These are phyloP conservation scores for Cardamine chenopodiifolia DNA, from an alignment of 345 rosid genomes.

Conservation along the genomic window DNA sequence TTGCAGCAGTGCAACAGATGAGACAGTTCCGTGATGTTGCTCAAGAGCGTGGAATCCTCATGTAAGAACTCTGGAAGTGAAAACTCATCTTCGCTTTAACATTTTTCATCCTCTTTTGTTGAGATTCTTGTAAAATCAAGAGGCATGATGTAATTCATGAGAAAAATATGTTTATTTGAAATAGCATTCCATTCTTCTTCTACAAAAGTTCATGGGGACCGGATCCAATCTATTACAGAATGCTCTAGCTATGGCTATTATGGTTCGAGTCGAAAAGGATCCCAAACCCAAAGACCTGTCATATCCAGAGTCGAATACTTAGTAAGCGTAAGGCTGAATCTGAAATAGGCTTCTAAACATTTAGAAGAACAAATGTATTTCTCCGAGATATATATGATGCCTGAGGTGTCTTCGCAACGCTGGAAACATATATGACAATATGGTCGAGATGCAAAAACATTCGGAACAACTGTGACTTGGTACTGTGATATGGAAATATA, in stretches of 20 bases:
- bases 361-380: not conserved
- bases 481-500: not conserved
- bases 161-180: slow-evolving; percentile 29
- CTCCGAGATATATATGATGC: not conserved
- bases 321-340: not conserved
- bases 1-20: slow-evolving; percentile 81
- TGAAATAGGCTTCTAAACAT: not conserved
- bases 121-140: slow-evolving; percentile 37
- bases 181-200: not conserved
- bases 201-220: not conserved
- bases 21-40: slow-evolving; percentile 84
- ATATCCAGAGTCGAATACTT: not conserved
- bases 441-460: slow-evolving; percentile 6
- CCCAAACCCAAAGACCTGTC: not conserved
- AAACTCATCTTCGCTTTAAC: slow-evolving; percentile 3
- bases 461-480: not conserved
- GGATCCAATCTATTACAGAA: not conserved
- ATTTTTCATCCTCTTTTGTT: slow-evolving; percentile 13
- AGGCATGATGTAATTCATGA: slow-evolving; percentile 30
- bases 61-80: slow-evolving; percentile 92
- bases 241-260: not conserved
- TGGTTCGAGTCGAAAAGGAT: not conserved
- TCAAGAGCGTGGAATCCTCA: slow-evolving; percentile 82
- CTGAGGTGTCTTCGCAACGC: not conserved
- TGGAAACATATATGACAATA: not conserved